These are phyloP conservation scores for Pyrenochaeta sp. DNA, from an alignment of 2,329 filamentous ascomycete genomes.

Conservation along the genomic window DNA sequence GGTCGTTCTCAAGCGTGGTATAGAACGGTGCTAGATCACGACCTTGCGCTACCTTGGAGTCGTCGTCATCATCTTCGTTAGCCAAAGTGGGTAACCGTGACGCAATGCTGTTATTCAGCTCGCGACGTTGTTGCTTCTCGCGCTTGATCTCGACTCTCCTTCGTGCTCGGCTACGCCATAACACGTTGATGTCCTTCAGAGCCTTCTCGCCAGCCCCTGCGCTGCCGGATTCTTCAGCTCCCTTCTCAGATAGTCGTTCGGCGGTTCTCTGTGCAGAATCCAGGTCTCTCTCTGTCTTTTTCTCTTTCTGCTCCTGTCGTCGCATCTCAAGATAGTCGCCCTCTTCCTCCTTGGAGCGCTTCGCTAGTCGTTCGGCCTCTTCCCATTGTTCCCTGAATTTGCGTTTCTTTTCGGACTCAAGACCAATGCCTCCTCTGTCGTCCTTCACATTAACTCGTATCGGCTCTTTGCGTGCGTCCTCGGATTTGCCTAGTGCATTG, in stretches of 20 bases:
- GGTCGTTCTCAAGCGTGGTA: slow-evolving; percentile 69
- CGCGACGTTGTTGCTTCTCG: slow-evolving; percentile 55
- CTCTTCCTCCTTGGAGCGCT: slow-evolving; percentile 57
- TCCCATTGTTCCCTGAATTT: slow-evolving; percentile 61
- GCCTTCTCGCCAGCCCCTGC: slow-evolving; percentile 55
- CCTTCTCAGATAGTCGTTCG: slow-evolving; percentile 71
- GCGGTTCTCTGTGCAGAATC: slow-evolving; percentile 83
- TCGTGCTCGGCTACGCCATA: slow-evolving; percentile 80
- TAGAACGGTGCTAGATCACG: slow-evolving; percentile 58
- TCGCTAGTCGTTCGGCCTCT: slow-evolving; percentile 41
- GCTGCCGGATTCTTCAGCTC: slow-evolving; percentile 32
- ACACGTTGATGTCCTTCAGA: slow-evolving; percentile 74
- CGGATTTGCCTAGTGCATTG: slow-evolving; percentile 73
- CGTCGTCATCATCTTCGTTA: slow-evolving; percentile 73
- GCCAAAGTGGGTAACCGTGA: slow-evolving; percentile 66
- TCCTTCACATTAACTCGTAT: slow-evolving; percentile 80
- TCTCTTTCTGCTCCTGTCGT: slow-evolving; percentile 45
- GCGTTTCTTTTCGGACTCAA: slow-evolving; percentile 83
- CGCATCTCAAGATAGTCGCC: slow-evolving; percentile 47
- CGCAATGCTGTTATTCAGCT: slow-evolving; percentile 39
- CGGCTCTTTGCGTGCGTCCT: slow-evolving; percentile 69
- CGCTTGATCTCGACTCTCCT: slow-evolving; percentile 74
- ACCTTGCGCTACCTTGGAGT: slow-evolving; percentile 75
- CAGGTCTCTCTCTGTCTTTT: slow-evolving; percentile 70
- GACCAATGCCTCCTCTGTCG: slow-evolving; percentile 81